These are phyloP conservation scores for Exserohilum turcica DNA, from an alignment of 2,329 filamentous ascomycete genomes.

Conservation along the genomic window DNA sequence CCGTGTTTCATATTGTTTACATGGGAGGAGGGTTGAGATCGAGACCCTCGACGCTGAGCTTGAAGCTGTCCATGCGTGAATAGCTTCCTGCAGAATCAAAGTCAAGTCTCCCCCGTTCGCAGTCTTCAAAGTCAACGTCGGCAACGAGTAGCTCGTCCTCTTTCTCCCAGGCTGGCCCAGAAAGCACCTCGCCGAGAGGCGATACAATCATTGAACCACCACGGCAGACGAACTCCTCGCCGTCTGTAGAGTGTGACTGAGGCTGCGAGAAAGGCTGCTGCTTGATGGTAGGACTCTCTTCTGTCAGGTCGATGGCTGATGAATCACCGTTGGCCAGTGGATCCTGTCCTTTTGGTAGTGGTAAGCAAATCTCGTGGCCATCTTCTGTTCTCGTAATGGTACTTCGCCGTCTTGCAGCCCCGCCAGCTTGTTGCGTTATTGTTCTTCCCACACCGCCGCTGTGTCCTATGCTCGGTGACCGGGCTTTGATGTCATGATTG, in stretches of 20 bases:
- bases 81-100: slow-evolving; percentile 86
- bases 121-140: slow-evolving; percentile 87
- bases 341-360: slow-evolving; percentile 27
- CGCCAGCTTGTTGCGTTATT: slow-evolving; percentile 8
- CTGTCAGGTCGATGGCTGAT: slow-evolving; percentile 32
- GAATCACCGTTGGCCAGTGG: slow-evolving; percentile 18
- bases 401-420: slow-evolving; percentile 44
- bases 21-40: slow-evolving; percentile 64
- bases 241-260: slow-evolving; percentile 13
- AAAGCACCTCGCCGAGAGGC: slow-evolving; percentile 78
- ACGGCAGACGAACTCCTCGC: slow-evolving; percentile 64
- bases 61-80: slow-evolving; percentile 72
- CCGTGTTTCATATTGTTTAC: not conserved
- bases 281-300: slow-evolving; percentile 25
- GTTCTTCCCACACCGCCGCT: slow-evolving; percentile 7
- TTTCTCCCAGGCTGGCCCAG: slow-evolving; percentile 80
- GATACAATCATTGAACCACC: slow-evolving; percentile 84
- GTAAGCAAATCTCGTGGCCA: slow-evolving; percentile 55
- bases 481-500: slow-evolving; percentile 8
- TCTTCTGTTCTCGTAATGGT: slow-evolving; percentile 50
- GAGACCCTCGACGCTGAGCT: slow-evolving; percentile 63
- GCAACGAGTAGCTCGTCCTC: slow-evolving; percentile 70
- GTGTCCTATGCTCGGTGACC: slow-evolving; percentile 3
- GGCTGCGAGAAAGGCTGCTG: slow-evolving; percentile 16
- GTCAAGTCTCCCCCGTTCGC: slow-evolving; percentile 78